phyloP scores from a whole-genome alignment of 768 basidiomycete genomes.

The Mycena metata region DNA sequence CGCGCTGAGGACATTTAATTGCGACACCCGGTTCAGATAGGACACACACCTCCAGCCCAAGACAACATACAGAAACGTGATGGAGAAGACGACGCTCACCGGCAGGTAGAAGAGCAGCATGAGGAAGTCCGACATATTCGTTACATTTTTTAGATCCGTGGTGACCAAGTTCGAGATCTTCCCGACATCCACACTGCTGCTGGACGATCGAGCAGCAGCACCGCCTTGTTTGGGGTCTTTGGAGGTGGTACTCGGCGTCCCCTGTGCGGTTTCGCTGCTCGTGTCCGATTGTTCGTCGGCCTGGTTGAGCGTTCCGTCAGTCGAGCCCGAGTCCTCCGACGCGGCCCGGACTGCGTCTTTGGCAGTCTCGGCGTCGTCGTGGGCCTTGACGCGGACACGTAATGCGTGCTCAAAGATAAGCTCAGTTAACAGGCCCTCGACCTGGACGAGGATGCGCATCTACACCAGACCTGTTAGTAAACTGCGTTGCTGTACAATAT shows the following conservation, averaged over 20 bases:
- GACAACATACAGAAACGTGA: conserved; percentile 47
- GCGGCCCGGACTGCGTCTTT: background rate
- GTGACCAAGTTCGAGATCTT: conserved; percentile 73
- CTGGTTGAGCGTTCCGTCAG: conserved; percentile 16
- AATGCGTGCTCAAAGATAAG: conserved; percentile 51
- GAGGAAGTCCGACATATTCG: conserved; percentile 39
- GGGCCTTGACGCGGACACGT: conserved; percentile 65
- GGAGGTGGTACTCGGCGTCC: conserved; percentile 28
- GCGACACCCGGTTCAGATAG: background rate
- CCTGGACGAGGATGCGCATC: conserved; percentile 41
- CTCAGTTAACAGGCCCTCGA: conserved; percentile 42
- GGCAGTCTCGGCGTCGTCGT: conserved; percentile 28
- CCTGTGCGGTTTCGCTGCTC: conserved; percentile 33
- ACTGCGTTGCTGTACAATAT: background rate
- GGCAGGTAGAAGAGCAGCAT: conserved; percentile 42
- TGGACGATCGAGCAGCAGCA: conserved; percentile 44
- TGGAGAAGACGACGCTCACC: conserved; percentile 38
- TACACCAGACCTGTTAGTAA: background rate
- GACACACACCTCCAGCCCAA: conserved; percentile 47
- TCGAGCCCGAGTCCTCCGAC: conserved; percentile 15
- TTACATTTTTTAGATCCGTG: conserved; percentile 53
- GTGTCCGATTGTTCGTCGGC: conserved; percentile 37
- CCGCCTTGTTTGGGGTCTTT: conserved; percentile 29
- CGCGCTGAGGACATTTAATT: conserved; percentile 41
- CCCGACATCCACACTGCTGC: conserved; percentile 52